Evolutionary conservation across 2,329 filamentous ascomycete genomes (phyloP), one percentile per base, ranked within the genome.

Genomic region (Escovopsis weberi): DNA sequence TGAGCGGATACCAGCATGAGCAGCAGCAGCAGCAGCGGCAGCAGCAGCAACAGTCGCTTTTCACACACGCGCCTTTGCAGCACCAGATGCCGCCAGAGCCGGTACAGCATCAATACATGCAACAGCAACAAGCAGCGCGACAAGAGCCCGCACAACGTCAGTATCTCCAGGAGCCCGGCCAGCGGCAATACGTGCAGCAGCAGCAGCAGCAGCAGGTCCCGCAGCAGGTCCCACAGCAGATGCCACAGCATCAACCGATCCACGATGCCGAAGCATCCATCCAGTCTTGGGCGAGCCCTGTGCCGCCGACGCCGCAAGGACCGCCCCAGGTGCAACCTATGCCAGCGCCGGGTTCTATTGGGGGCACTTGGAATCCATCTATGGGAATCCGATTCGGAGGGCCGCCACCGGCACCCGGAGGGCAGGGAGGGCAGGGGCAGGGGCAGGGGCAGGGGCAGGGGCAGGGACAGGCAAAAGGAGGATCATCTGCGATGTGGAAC

Each of bases 361-460:
- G 53, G 9, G 49, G 49, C 7, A 55, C 59, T 58, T 94, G 87
- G 87, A 80, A 76, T 43, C 85, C 86, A 0, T 79, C 81, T 2
- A 80, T 85, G 69, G 83, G 82, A 0, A 91, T 94, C 53, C 80
- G 78, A 44, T 94, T 94, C 59, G 75, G 75, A 1, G 70, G 64
- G 12, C 37, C 43, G 19, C 12, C 42, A 4, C n/a, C 38, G 5
- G 11, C 19, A 4, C 48, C 64, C 12, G 48, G 42, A 42, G 52
- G 15, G 35, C 43, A 11, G 40, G 46, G 36, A 45, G 26, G 46
- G 15, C 45, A 50, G 18, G 48, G 57, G 34, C 34, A 53, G 50
- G 42, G 47, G 34, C 55, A 52, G 28, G 55, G 51, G 15, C 50
- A 49, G 40, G 37, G 23, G 15, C 51, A 53, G 43, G 37, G 23